Percentiles rank a stretch among this genome's conserved stretches.
Evolutionary conservation across 345 rosid genomes (phyloP).

Genomic region (Raphanus raphanistrum): DNA sequence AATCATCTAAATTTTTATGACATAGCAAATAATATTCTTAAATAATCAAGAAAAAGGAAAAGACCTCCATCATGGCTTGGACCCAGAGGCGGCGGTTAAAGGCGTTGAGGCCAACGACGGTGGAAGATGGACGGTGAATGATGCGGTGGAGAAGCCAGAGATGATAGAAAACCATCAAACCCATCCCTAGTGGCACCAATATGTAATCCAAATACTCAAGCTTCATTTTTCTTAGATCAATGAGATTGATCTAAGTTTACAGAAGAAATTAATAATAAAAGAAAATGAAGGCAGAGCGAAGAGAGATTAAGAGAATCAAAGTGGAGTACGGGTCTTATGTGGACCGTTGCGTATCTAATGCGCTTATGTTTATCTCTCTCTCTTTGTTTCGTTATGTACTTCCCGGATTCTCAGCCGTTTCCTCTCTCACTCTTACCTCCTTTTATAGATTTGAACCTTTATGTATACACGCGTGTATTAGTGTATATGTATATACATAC

Average conservation of each 20-base stretch:
- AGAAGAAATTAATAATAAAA: background rate
- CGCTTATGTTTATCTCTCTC: background rate
- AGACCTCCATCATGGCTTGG: slow-evolving; percentile 90
- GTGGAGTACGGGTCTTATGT: slow-evolving; percentile 38
- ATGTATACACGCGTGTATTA: slow-evolving; percentile 15
- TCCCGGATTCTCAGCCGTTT: background rate
- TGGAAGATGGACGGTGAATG: slow-evolving; percentile 58
- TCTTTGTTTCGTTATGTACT: background rate
- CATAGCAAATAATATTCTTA: too few species aligned
- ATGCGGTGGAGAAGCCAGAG: slow-evolving; percentile 67
- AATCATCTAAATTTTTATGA: too few species aligned
- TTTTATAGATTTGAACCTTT: slow-evolving; percentile 33
- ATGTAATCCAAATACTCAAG: slow-evolving; percentile 53
- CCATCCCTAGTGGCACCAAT: slow-evolving; percentile 64
- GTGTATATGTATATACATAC: background rate
- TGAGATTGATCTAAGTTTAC: background rate
- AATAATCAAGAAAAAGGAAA: background rate
- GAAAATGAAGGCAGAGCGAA: background rate
- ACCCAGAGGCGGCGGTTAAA: slow-evolving; percentile 90
- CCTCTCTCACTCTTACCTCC: slow-evolving; percentile 22
- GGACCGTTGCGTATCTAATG: slow-evolving; percentile 37
- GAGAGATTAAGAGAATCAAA: slow-evolving; percentile 32
- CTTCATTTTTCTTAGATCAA: slow-evolving; percentile 42
- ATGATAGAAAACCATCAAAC: slow-evolving; percentile 49
- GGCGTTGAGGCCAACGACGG: slow-evolving; percentile 75